These are phyloP conservation scores for Lasiosphaeria ovina DNA, from an alignment of 495 filamentous ascomycete species.

Conservation along the genomic window DNA sequence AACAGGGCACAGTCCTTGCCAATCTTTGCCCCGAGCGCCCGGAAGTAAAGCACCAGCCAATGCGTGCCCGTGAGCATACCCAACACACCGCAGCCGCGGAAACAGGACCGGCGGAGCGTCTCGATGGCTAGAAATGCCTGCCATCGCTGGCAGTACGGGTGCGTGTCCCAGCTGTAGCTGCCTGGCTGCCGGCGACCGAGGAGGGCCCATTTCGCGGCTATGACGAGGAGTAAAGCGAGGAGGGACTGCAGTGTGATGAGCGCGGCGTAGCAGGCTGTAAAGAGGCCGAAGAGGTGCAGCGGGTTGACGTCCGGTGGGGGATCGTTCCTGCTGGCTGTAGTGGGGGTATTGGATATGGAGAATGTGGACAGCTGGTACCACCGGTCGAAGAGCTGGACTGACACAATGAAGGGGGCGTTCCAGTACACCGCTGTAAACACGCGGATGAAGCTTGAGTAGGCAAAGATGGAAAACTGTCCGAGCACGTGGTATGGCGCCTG, in stretches of 20 bases:
- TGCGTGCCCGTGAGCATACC: conserved; percentile 43
- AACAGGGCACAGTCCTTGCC: conserved; percentile 48
- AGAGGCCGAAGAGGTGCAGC: conserved; percentile 27
- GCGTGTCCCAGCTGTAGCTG: conserved; percentile 47
- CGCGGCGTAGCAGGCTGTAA: conserved; percentile 26
- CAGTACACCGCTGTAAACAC: conserved; percentile 41
- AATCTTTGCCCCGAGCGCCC: conserved; percentile 41
- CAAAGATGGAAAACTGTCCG: conserved; percentile 36
- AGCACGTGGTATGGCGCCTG: conserved; percentile 42
- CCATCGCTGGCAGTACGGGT: conserved; percentile 27
- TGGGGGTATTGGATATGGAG: not conserved
- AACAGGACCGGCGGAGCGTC: conserved; percentile 41
- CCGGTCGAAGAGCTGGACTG: conserved; percentile 24
- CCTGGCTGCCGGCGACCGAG: conserved; percentile 43
- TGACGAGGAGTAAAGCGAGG: conserved; percentile 34
- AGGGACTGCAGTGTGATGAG: conserved; percentile 33
- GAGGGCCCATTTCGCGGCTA: conserved; percentile 41
- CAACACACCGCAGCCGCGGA: conserved; percentile 41
- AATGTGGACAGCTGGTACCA: conserved; percentile 11
- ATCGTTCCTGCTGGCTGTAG: not conserved
- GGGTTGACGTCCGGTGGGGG: conserved; percentile 28
- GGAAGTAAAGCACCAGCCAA: conserved; percentile 42
- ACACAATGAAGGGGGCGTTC: conserved; percentile 25
- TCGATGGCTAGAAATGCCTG: conserved; percentile 46
- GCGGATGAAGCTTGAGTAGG: conserved; percentile 38